These are phyloP conservation scores for Sclerotinia spermophila DNA, from an alignment of 2,329 filamentous ascomycete genomes.

Conservation along the genomic window DNA sequence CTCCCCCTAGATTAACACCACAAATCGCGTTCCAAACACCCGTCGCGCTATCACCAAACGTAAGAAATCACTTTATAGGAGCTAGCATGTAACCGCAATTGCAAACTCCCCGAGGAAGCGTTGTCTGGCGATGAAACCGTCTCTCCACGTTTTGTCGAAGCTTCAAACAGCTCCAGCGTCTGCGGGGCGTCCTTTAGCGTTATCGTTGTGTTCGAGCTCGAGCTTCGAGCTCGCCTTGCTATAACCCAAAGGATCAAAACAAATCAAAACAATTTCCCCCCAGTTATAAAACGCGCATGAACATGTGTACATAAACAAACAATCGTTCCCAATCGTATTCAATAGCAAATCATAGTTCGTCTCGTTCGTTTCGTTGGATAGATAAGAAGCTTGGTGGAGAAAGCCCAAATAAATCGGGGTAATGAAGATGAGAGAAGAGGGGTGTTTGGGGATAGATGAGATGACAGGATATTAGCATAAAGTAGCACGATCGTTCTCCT, in stretches of 20 bases:
- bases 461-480: too few species aligned
- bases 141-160: not conserved
- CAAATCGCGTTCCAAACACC: not conserved
- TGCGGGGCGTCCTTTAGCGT: not conserved
- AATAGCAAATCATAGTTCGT: not conserved
- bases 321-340: too few species aligned
- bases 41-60: not conserved
- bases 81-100: not conserved
- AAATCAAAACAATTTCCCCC: not conserved
- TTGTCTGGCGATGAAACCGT: not conserved
- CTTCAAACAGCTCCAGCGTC: not conserved
- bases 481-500: not conserved
- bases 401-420: not conserved
- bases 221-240: not conserved
- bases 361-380: not conserved
- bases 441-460: too few species aligned
- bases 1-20: not conserved
- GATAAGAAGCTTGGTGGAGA: not conserved
- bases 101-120: not conserved
- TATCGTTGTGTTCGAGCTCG: not conserved
- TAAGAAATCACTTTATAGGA: not conserved
- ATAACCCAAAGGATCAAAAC: too few species aligned
- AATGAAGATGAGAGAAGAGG: not conserved
- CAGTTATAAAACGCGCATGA: too few species aligned
- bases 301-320: too few species aligned